Evolutionary conservation across 179 eudicot genomes (phyloP).

Genomic region (Camellia oleifera): DNA sequence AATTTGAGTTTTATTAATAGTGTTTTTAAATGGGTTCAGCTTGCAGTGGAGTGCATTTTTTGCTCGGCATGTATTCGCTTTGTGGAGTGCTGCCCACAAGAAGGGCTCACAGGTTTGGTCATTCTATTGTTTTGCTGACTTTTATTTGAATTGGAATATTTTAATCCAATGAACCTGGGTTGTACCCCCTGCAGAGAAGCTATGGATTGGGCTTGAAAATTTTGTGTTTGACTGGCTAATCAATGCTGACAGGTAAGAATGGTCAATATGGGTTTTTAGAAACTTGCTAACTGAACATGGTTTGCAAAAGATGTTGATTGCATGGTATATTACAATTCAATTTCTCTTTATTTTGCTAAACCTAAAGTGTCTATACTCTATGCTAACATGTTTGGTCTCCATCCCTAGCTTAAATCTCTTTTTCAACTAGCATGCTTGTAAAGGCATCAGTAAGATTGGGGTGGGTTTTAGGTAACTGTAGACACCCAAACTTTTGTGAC

Average conservation of each 20-base stretch:
- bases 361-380: background rate
- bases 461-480: background rate
- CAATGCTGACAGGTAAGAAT: slow-evolving; percentile 91
- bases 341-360: background rate
- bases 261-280: background rate
- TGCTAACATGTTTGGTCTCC: background rate
- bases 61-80: slow-evolving; percentile 99
- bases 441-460: slow-evolving; percentile 4
- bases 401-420: background rate
- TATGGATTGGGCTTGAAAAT: slow-evolving; percentile 97
- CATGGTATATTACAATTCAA: background rate
- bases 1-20: background rate
- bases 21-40: slow-evolving; percentile 47
- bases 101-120: slow-evolving; percentile 89
- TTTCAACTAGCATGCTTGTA: background rate
- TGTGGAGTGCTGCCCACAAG: slow-evolving; percentile 99
- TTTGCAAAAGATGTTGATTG: background rate
- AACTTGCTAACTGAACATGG: background rate
- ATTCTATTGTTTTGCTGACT: slow-evolving; percentile 6
- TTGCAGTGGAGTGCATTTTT: slow-evolving; percentile 99
- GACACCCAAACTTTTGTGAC: background rate
- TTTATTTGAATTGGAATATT: slow-evolving; percentile 7
- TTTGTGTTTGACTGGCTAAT: slow-evolving; percentile 98
- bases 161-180: slow-evolving; percentile 18
- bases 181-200: slow-evolving; percentile 65